These are phyloP conservation scores for Arabidopsis lyrata DNA, from an alignment of 441 rosid genomes.

Conservation along the genomic window DNA sequence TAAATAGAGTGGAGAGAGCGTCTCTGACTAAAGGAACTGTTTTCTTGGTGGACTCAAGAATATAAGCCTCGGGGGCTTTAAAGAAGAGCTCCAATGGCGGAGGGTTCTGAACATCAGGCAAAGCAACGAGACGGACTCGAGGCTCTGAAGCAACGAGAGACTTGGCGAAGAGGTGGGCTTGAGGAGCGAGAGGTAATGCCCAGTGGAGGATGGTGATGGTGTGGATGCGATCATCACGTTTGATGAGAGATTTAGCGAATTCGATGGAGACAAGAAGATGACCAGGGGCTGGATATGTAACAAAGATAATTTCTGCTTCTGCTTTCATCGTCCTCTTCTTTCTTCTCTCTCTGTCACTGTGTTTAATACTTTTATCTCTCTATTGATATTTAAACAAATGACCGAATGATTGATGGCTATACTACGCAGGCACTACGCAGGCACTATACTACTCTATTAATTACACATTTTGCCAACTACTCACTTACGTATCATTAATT, in stretches of 20 bases:
- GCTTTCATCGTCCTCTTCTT: conserved; percentile 17
- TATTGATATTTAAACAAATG: conserved; percentile 7
- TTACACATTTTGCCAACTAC: too few species aligned
- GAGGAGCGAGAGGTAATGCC: conserved; percentile 38
- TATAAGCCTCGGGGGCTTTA: conserved; percentile 41
- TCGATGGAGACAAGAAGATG: conserved; percentile 44
- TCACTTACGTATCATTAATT: too few species aligned
- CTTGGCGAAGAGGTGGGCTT: conserved; percentile 32
- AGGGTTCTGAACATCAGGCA: conserved; percentile 39
- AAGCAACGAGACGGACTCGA: conserved; percentile 30
- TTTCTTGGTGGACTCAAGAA: conserved; percentile 39
- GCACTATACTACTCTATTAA: too few species aligned
- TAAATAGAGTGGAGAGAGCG: conserved; percentile 23
- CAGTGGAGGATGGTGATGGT: conserved; percentile 43
- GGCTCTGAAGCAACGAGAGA: conserved; percentile 40
- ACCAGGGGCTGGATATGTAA: conserved; percentile 39
- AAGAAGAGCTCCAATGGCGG: conserved; percentile 44
- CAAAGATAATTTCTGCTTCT: conserved; percentile 37
- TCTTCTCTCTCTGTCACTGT: background rate
- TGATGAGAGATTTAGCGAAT: conserved; percentile 42
- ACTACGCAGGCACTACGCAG: background rate
- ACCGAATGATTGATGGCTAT: background rate
- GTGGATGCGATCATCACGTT: conserved; percentile 37
- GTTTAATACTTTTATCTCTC: background rate
- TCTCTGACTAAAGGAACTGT: conserved; percentile 38